Percentiles rank a stretch among this genome's conserved stretches.
These are phyloP conservation scores for Beauveria brongniartii DNA, from an alignment of 2,329 filamentous ascomycete species.

Conservation along the genomic window DNA sequence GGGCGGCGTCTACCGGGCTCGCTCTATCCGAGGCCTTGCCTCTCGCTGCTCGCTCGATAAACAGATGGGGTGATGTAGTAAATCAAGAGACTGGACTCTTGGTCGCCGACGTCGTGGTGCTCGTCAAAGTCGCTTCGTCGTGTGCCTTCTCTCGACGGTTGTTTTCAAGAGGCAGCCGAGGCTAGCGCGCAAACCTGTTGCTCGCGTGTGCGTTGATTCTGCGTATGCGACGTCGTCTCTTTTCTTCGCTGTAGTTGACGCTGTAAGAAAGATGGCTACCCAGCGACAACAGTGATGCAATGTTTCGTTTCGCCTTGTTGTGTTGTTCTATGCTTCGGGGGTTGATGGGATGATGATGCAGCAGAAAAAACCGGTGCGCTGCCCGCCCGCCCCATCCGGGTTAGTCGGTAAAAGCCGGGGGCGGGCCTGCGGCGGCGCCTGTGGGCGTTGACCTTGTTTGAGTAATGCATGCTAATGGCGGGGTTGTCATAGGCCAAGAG, in stretches of 20 bases:
- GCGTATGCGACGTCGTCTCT: no score
- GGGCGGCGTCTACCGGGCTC: no score
- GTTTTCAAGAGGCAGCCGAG: no score
- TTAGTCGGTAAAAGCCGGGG: slow-evolving; percentile 19
- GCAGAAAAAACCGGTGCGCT: no score
- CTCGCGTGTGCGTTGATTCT: no score
- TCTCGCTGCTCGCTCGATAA: neutral
- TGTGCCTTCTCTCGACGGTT: neutral
- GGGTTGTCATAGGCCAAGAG: slow-evolving; percentile 24
- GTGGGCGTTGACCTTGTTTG: neutral
- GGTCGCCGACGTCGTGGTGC: neutral
- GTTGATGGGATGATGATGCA: neutral
- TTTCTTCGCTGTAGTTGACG: no score
- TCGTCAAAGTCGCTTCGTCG: neutral
- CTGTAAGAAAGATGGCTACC: no score
- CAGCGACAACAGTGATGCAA: no score
- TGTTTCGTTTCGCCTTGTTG: no score
- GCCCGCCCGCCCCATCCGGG: slow-evolving; percentile 2
- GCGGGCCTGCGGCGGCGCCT: neutral
- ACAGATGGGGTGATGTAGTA: no score
- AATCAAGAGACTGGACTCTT: neutral
- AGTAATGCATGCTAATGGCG: slow-evolving; percentile 23
- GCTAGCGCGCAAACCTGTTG: no score
- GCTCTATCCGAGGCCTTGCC: neutral
- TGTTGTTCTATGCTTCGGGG: no score